phyloP scores from a whole-genome alignment of 768 basidiomycete species.

The Artomyces pyxidatus region DNA sequence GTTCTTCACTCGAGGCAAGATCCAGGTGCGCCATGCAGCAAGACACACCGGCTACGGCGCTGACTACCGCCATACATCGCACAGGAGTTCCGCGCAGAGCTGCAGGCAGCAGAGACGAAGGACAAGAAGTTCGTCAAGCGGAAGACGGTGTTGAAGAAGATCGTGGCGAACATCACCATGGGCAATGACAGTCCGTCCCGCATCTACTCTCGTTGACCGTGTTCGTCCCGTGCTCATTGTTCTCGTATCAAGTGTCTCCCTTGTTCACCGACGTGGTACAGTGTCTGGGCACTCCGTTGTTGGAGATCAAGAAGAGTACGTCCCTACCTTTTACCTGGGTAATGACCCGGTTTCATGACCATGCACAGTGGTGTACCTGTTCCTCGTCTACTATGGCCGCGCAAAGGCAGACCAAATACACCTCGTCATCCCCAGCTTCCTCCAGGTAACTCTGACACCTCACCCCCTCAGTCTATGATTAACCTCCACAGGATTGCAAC shows the following conservation, averaged over 20 bases:
- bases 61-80: slow-evolving; percentile 13
- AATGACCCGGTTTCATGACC: slow-evolving; percentile 1
- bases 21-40: slow-evolving; percentile 50
- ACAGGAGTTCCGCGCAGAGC: slow-evolving; percentile 85
- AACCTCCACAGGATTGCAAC: slow-evolving; percentile 69
- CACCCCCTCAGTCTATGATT: slow-evolving; percentile 1
- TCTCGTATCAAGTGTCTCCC: slow-evolving; percentile 64
- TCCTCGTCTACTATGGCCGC: slow-evolving; percentile 93
- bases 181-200: slow-evolving; percentile 88
- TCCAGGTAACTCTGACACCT: not conserved
- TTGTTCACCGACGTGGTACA: slow-evolving; percentile 94
- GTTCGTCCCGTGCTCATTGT: slow-evolving; percentile 16
- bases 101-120: slow-evolving; percentile 86
- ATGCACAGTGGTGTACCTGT: slow-evolving; percentile 87
- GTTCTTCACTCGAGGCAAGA: slow-evolving; percentile 88
- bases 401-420: slow-evolving; percentile 91
- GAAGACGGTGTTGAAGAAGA: slow-evolving; percentile 93
- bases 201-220: not conserved
- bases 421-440: slow-evolving; percentile 6
- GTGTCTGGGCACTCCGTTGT: slow-evolving; percentile 87
- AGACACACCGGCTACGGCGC: not conserved
- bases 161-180: slow-evolving; percentile 99
- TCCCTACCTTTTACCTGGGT: not conserved
- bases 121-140: slow-evolving; percentile 95
- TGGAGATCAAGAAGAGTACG: slow-evolving; percentile 99